Conservation (phyloP, 768 basidiomycete genomes). For the Russula sp. region DNA sequence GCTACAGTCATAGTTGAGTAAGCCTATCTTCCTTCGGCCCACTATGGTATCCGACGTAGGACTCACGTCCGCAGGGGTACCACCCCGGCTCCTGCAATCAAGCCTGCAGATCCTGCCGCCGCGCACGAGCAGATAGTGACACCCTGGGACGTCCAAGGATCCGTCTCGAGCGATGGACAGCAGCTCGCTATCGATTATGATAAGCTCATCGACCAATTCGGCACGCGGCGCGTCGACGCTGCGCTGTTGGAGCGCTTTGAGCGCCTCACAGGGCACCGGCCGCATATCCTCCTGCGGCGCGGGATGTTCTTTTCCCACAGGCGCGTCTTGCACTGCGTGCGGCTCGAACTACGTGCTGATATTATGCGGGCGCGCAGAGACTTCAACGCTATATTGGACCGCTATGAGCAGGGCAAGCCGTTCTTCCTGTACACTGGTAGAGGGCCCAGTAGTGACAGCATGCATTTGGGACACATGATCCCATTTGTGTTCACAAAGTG, state of each 20-base stretch:
- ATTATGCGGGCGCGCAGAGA: conserved; percentile 49
- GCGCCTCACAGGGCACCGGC: conserved; percentile 77
- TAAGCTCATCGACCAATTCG: conserved; percentile 91
- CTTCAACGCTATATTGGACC: conserved; percentile 87
- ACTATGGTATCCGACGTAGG: no score
- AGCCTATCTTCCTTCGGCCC: not conserved
- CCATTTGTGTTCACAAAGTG: conserved; percentile 97
- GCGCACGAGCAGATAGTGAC: conserved; percentile 76
- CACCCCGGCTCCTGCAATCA: conserved; percentile 26
- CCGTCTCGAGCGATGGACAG: conserved; percentile 79
- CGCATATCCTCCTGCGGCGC: conserved; percentile 82
- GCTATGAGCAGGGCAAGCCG: conserved; percentile 94
- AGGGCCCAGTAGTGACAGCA: conserved; percentile 92
- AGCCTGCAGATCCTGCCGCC: conserved; percentile 30
- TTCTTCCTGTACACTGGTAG: conserved; percentile 98
- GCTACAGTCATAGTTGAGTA: not conserved
- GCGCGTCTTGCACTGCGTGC: conserved; percentile 37
- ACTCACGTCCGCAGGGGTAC: not conserved
- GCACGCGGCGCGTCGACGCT: conserved; percentile 74
- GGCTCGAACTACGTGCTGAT: not conserved
- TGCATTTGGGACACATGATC: conserved; percentile 97
- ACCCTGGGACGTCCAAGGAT: conserved; percentile 97
- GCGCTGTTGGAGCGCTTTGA: conserved; percentile 86
- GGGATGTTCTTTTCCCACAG: conserved; percentile 99
- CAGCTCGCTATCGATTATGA: conserved; percentile 95